Percentiles rank a stretch among this genome's conserved stretches.
Evolutionary conservation across 1,284 basidiomycete species (phyloP).

Genomic region (Ganoderma lingzhi): DNA sequence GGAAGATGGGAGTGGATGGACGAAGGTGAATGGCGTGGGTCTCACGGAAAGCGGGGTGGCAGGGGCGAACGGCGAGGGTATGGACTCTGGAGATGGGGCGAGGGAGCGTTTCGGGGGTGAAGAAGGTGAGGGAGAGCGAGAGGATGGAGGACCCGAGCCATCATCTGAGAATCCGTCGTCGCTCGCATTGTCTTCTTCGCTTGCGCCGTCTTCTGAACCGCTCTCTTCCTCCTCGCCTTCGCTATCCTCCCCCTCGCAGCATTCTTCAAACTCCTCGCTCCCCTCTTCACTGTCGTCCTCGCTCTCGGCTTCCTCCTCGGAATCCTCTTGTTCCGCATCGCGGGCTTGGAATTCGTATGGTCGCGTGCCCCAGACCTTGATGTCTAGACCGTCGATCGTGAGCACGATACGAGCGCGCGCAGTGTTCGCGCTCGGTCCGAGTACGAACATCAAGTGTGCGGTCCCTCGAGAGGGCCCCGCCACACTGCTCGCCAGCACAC

Average conservation of each 20-base stretch:
- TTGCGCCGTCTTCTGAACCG: conserved; percentile 34
- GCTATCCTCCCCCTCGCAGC: conserved; percentile 19
- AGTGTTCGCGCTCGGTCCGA: conserved; percentile 68
- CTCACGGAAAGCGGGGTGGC: conserved; percentile 14
- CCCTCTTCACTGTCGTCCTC: conserved; percentile 40
- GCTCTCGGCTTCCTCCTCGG: conserved; percentile 31
- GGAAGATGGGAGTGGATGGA: conserved; percentile 3
- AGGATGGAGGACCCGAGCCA: conserved; percentile 35
- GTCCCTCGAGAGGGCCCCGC: conserved; percentile 26
- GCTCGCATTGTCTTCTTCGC: conserved; percentile 29
- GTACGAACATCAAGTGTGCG: conserved; percentile 64
- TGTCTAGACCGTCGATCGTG: conserved; percentile 68
- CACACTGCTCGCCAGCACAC: background rate
- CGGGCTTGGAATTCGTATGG: conserved; percentile 39
- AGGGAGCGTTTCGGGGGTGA: conserved; percentile 27
- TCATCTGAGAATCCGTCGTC: conserved; percentile 29
- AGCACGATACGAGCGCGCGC: conserved; percentile 68
- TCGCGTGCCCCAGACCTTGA: conserved; percentile 59
- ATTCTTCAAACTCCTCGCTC: conserved; percentile 36
- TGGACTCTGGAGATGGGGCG: conserved; percentile 26
- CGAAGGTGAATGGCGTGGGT: conserved; percentile 1
- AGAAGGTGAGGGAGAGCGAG: conserved; percentile 36
- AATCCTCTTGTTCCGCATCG: conserved; percentile 29
- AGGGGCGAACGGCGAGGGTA: conserved; percentile 16
- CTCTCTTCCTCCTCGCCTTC: conserved; percentile 34